Evolutionary conservation across 768 basidiomycete genomes (phyloP), one percentile per base, ranked within the genome.

Genomic region (Lentinula aciculospora): DNA sequence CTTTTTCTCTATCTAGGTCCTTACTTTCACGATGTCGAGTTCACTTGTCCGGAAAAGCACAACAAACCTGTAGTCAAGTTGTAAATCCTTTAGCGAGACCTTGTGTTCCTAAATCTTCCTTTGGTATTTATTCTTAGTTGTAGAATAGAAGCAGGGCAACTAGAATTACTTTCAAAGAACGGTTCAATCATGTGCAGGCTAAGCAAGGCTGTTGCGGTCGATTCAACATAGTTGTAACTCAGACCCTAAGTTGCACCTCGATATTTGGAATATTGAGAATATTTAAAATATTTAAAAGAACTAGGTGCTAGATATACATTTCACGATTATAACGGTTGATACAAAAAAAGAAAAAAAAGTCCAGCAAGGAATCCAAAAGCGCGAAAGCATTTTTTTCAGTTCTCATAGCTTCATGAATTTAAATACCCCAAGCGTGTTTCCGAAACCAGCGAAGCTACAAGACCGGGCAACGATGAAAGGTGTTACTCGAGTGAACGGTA

Each of bases 401-500:
- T 23, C 4, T 53, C 36, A 61, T 29, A 56, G 37, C 19, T 55
- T 39, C 19, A 57, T 63, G 56, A 78, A 76, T 60, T 71, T 71
- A 63, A 88, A 81, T 27, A 87, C 64, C 31, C 86, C 86, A 57
- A 87, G 73, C 3, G 88, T 90, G 68, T 92, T 92, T 40, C 89
- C 89, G 65, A 91, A 89, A 15, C 89, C 89, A 60, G 85, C 87
- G 9, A 90, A 65, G 59, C 77, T 82, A 64, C 78, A 72, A 15
- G 79, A 75, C 31, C 79, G 68, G 21, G 75, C 68, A 51, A 76
- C 73, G 27, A 82, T 64, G 59, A 88, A 76, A 29, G 87, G 80
- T 2, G 83, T 80, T 9, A 89, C 84, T 21, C 87, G 79, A n/a
- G 89, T 92, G 67, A 91, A 91, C n/a, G 89, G 88, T 61, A 92